phyloP scores from a whole-genome alignment of 768 basidiomycete genomes.

The Collybia nuda region DNA sequence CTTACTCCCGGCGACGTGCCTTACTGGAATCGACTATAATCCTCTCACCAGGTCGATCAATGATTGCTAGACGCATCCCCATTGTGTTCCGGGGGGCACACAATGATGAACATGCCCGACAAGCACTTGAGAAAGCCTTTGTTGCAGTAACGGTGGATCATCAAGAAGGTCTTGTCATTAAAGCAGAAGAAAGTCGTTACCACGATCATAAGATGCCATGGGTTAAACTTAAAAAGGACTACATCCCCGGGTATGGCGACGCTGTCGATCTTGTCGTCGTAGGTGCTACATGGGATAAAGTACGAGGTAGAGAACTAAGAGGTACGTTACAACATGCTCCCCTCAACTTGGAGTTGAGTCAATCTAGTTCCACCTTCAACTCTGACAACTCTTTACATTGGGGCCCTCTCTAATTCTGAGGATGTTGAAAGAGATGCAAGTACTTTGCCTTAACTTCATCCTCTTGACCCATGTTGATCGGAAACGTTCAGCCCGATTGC shows the following conservation, averaged over 20 bases:
- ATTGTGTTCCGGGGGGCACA: conserved; percentile 36
- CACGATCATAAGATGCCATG: conserved; percentile 66
- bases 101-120: not conserved
- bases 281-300: conserved; percentile 78
- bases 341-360: not conserved
- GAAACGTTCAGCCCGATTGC: conserved; percentile 30
- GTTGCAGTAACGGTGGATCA: conserved; percentile 47
- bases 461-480: not conserved
- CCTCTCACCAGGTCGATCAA: conserved; percentile 56
- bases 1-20: conserved; percentile 61
- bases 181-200: conserved; percentile 68
- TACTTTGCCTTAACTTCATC: not conserved
- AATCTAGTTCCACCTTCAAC: conserved; percentile 63
- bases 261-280: conserved; percentile 75
- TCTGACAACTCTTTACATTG: conserved; percentile 82
- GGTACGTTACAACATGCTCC: conserved; percentile 41
- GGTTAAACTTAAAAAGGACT: conserved; percentile 90
- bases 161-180: conserved; percentile 77
- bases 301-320: conserved; percentile 72
- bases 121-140: conserved; percentile 31
- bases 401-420: conserved; percentile 53
- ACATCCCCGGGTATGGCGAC: conserved; percentile 84
- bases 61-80: conserved; percentile 55
- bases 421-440: conserved; percentile 40
- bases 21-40: conserved; percentile 59